Evolutionary conservation across 345 rosid genomes (phyloP), one percentile per base, ranked within the genome.

Genomic region (Gossypium bickii): DNA sequence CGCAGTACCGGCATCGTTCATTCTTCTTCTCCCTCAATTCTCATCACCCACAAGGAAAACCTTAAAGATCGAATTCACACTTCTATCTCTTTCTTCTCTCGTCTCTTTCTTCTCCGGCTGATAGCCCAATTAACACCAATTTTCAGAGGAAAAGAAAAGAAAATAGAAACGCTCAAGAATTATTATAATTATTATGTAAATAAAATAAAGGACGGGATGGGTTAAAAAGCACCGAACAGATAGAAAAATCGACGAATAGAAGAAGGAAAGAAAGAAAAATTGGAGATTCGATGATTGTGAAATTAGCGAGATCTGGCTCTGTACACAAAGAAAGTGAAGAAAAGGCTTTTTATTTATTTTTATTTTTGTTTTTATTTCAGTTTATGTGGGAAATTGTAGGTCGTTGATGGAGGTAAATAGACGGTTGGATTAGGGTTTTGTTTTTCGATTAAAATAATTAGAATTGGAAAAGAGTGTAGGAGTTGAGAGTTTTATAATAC

Each of bases 1-100:
- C 89, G 93, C 86, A 77, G 86, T 71, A 78, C 88, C 82, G 91
- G 90, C 93, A 89, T 87, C 82, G 76, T 89, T 89, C 91, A 89
- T 87, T 75, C 60, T 73, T 44, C 79, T 69, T 25, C 67, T 59
- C 67, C 77, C 85, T 72, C 78, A 75, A 76, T 69, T 67, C 51
- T 66, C 86, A 79, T 82, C 78, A 49, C 67, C 12, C 41, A 12
- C 38, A 12, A 17, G 44, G 45, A 69, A 43, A 59, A 48, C 64
- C 13, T 22, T 1, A 44, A 47, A 38, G 2, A 27, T 17, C 20
- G n/a, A 48, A 27, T 27, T 61, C 51, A 27, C 69, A 2, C 49
- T 17, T 34, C 25, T 18, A 10, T 24, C 71, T 2, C 48, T 25
- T 7, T 1, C 13, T 15, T 58, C 74, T 18, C 44, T 20, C 20